phyloP scores from a whole-genome alignment of 1,284 basidiomycete species.

The Trichosporon inkin region DNA sequence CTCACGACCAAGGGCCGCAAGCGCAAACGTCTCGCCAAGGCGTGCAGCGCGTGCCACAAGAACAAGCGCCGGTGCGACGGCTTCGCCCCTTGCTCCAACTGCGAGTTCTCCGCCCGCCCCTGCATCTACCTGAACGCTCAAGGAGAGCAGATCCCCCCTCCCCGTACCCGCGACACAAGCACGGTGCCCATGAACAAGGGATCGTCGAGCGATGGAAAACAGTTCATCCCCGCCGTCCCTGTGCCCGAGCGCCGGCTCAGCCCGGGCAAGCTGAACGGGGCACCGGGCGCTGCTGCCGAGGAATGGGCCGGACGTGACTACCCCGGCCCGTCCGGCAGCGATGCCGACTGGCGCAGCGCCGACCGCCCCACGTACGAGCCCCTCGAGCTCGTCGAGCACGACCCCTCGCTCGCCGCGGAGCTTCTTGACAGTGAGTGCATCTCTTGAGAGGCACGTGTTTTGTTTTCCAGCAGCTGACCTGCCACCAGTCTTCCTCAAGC shows the following conservation, averaged over 20 bases:
- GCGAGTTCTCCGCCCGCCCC: conserved; percentile 52
- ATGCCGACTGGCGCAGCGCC: conserved; percentile 12
- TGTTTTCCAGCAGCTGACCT: background rate
- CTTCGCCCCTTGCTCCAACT: conserved; percentile 54
- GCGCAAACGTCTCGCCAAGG: conserved; percentile 49
- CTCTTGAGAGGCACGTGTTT: too few relatives aligned
- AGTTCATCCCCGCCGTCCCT: background rate
- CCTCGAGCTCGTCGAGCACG: conserved; percentile 39
- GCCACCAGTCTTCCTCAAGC: conserved; percentile 50
- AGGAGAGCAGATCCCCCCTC: conserved; percentile 49
- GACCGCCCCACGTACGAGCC: conserved; percentile 18
- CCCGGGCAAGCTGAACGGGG: conserved; percentile 6
- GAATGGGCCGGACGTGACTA: conserved; percentile 18
- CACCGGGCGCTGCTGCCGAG: conserved; percentile 6
- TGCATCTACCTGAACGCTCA: conserved; percentile 52
- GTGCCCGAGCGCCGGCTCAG: conserved; percentile 12
- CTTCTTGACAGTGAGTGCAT: conserved; percentile 40
- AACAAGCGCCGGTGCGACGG: conserved; percentile 55
- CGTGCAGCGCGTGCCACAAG: conserved; percentile 51
- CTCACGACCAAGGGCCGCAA: conserved; percentile 50
- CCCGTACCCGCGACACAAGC: conserved; percentile 43
- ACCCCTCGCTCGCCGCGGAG: conserved; percentile 38
- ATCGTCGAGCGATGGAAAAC: conserved; percentile 16
- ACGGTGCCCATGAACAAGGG: conserved; percentile 20
- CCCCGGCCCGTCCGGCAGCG: background rate